Conservation (phyloP, 139 green algal species). For the Chara braunii region DNA sequence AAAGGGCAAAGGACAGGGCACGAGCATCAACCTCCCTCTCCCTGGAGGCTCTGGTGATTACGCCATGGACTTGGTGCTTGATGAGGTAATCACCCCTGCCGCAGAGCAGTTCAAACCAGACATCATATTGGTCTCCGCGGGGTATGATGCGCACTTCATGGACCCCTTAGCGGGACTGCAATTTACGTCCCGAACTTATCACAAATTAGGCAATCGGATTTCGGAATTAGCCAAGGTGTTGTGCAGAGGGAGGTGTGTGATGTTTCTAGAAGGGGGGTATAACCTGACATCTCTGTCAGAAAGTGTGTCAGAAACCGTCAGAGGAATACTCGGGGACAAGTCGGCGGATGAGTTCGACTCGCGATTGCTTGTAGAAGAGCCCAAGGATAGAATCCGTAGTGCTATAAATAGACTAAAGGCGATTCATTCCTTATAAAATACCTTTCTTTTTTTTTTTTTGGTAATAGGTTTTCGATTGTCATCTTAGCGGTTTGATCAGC, state of each 20-base stretch:
- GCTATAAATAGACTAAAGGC: too few species aligned
- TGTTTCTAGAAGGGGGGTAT: conserved; percentile 85
- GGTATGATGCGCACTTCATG: conserved; percentile 80
- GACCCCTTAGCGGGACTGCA: conserved; percentile 77
- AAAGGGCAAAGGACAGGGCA: conserved; percentile 53
- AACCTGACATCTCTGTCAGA: conserved; percentile 57
- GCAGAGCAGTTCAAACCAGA: conserved; percentile 66
- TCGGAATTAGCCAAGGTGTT: conserved; percentile 52
- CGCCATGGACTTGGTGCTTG: conserved; percentile 52
- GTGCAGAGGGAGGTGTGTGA: conserved; percentile 61
- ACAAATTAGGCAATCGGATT: conserved; percentile 49
- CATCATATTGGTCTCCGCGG: conserved; percentile 72
- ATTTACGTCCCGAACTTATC: conserved; percentile 62
- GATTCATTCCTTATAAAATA: too few species aligned
- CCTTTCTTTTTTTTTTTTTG: too few species aligned
- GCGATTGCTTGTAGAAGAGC: too few species aligned
- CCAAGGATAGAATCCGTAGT: too few species aligned
- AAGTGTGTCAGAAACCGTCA: conserved; percentile 63
- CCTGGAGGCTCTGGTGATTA: conserved; percentile 54
- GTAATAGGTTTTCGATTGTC: too few species aligned
- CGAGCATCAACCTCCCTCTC: conserved; percentile 47
- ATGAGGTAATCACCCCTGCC: conserved; percentile 67
- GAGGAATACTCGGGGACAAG: conserved; percentile 49
- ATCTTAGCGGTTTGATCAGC: too few species aligned
- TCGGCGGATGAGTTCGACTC: not conserved